Evolutionary conservation across 148 eudicot genomes (phyloP).

Genomic region (Gaultheria prostrata): DNA sequence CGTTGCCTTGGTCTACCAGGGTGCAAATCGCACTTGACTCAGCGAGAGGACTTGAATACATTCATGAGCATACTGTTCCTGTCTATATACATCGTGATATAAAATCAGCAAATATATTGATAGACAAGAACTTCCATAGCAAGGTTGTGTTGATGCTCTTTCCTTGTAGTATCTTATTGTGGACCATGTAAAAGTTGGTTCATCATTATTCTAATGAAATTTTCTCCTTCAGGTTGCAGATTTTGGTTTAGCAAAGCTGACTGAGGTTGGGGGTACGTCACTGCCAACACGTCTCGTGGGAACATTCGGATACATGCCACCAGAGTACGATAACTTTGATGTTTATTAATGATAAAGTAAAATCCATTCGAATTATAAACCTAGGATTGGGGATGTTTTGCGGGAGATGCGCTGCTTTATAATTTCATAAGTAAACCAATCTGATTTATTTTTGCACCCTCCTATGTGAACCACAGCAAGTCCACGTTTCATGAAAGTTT

Average conservation of each 20-base stretch:
- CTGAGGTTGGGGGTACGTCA: constrained; percentile 68
- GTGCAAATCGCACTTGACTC: constrained; percentile 77
- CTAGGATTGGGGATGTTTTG: not conserved
- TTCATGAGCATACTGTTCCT: not conserved
- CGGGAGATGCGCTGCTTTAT: not conserved
- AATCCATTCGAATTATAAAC: not conserved
- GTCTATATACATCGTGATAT: constrained; percentile 1
- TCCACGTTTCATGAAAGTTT: not conserved
- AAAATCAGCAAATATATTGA: constrained; percentile 1
- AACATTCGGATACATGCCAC: constrained; percentile 99
- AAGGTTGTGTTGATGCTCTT: not conserved
- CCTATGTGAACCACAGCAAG: not conserved
- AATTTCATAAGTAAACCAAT: not conserved
- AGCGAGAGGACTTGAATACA: not conserved
- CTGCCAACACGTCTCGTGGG: constrained; percentile 82
- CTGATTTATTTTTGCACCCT: not conserved
- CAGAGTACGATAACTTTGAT: constrained; percentile 66
- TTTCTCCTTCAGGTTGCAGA: constrained; percentile 74
- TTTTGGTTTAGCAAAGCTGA: constrained; percentile 89
- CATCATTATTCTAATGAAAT: not conserved
- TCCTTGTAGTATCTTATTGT: not conserved
- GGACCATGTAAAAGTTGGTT: not conserved
- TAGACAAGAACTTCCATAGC: not conserved
- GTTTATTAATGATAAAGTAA: not conserved
- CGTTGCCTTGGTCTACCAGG: constrained; percentile 60